These are phyloP conservation scores for Suhomyces canberraensis DNA, from an alignment of 805 yeast genomes.

Conservation along the genomic window DNA sequence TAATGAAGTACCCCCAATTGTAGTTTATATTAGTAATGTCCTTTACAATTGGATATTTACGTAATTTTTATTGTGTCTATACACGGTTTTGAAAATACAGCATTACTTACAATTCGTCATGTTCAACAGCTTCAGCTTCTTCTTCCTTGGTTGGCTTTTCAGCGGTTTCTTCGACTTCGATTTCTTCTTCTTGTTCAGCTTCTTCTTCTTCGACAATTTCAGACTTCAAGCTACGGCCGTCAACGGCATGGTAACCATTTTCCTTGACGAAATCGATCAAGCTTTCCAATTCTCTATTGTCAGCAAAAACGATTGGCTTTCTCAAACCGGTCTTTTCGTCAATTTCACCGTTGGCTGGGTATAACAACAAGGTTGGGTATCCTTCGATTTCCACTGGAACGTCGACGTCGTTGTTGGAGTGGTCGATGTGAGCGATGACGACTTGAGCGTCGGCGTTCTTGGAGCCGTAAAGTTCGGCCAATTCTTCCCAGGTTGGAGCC, in stretches of 20 bases:
- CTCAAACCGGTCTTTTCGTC: slow-evolving; percentile 43
- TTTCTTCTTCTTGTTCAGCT: slow-evolving; percentile 24
- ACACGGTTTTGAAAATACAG: not conserved
- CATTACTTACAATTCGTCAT: slow-evolving; percentile 37
- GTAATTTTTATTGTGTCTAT: not conserved
- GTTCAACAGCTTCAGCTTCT: slow-evolving; percentile 20
- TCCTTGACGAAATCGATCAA: slow-evolving; percentile 69
- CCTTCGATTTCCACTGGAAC: slow-evolving; percentile 67
- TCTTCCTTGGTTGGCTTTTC: slow-evolving; percentile 8
- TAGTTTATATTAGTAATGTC: not conserved
- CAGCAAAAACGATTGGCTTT: slow-evolving; percentile 58
- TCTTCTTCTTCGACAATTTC: slow-evolving; percentile 26
- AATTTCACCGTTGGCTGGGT: slow-evolving; percentile 66
- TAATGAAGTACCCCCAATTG: not conserved
- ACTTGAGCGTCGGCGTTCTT: slow-evolving; percentile 52
- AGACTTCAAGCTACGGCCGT: slow-evolving; percentile 40
- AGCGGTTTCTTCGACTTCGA: slow-evolving; percentile 9
- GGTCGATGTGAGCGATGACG: slow-evolving; percentile 82
- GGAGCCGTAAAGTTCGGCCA: slow-evolving; percentile 64
- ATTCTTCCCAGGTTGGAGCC: slow-evolving; percentile 84
- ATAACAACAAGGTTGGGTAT: slow-evolving; percentile 88
- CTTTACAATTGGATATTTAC: too few relatives aligned
- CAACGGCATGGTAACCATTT: slow-evolving; percentile 61
- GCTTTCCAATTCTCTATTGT: slow-evolving; percentile 70
- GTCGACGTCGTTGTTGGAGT: slow-evolving; percentile 83